Evolutionary conservation across 202 grass and related monocot genomes (phyloP).

Genomic region (Setaria italica): DNA sequence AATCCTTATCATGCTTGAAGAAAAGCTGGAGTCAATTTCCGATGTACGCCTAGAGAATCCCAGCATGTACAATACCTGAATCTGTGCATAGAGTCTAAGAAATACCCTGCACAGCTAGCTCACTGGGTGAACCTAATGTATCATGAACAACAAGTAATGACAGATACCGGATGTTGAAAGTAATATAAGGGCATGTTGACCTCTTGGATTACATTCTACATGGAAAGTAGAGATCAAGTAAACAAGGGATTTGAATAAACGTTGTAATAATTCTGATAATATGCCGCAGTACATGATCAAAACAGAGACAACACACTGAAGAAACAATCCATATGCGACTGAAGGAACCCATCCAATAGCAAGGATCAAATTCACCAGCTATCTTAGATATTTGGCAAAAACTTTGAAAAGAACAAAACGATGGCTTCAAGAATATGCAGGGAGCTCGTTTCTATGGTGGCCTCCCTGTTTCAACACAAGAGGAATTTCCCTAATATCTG

Average conservation of each 20-base stretch:
- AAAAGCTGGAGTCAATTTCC: neutral
- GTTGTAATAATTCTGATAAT: neutral
- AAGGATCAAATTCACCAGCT: conserved; percentile 12
- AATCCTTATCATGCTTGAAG: conserved; percentile 40
- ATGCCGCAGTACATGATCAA: neutral
- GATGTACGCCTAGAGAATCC: neutral
- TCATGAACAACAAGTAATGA: neutral
- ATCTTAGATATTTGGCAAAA: conserved; percentile 21
- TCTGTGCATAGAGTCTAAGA: neutral
- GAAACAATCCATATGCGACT: neutral
- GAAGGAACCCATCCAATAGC: neutral
- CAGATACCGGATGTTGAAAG: conserved; percentile 11
- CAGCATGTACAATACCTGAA: neutral
- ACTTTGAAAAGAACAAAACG: conserved; percentile 9
- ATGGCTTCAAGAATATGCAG: neutral
- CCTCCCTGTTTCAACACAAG: neutral
- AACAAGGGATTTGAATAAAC: neutral
- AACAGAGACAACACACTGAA: neutral
- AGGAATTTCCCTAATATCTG: neutral
- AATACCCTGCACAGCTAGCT: neutral
- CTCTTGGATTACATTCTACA: neutral
- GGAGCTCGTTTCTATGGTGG: neutral
- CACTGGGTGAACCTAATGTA: neutral
- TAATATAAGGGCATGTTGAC: neutral
- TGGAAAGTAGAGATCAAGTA: conserved; percentile 13